These are phyloP conservation scores for Populus hybrid DNA, from an alignment of 441 rosid genomes.

Conservation along the genomic window DNA sequence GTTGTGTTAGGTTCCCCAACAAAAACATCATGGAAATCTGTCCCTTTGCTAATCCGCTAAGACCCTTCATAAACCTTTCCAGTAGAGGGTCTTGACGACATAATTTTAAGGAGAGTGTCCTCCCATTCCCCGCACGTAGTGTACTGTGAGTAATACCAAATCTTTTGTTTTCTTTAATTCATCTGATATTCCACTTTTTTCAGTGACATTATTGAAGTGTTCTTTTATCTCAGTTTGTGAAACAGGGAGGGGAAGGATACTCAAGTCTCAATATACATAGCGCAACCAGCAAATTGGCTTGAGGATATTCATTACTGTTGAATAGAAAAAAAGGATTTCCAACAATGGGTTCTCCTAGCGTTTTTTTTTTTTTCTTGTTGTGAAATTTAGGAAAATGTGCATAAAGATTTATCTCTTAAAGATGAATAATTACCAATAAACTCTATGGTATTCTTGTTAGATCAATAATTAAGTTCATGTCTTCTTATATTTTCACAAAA, in stretches of 20 bases:
- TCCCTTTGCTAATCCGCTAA: not conserved
- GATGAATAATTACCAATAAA: too few relatives aligned
- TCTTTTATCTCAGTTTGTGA: not conserved
- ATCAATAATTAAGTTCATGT: too few relatives aligned
- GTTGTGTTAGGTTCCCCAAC: constrained; percentile 11
- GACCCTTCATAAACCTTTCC: not conserved
- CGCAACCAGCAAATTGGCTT: not conserved
- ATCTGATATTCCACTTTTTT: not conserved
- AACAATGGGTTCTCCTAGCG: too few relatives aligned
- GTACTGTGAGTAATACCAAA: not conserved
- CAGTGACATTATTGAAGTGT: not conserved
- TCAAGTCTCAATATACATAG: not conserved
- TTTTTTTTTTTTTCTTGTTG: too few relatives aligned
- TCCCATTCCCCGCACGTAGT: not conserved
- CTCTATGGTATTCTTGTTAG: too few relatives aligned
- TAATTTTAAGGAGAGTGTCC: constrained; percentile 1
- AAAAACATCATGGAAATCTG: constrained; percentile 25
- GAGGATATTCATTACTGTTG: too few relatives aligned
- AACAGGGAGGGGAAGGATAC: not conserved
- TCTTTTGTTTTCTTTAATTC: not conserved
- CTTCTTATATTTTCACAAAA: too few relatives aligned
- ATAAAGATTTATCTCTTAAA: too few relatives aligned
- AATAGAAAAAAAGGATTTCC: too few relatives aligned
- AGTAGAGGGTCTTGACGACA: not conserved
- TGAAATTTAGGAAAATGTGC: too few relatives aligned